These are phyloP conservation scores for Lavandula angustifolia DNA, from an alignment of 257 asterid species.

Conservation along the genomic window DNA sequence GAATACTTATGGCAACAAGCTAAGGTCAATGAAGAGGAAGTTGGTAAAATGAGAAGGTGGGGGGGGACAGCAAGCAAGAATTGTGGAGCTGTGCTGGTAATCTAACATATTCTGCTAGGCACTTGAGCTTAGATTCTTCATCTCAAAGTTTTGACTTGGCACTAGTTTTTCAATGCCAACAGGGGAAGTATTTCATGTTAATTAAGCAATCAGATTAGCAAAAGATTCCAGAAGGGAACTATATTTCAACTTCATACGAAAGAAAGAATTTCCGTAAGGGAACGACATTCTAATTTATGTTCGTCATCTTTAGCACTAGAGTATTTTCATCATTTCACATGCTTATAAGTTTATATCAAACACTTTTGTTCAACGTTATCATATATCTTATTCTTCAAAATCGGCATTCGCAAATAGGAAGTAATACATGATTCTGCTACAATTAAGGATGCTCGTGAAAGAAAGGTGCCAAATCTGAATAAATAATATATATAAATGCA, in stretches of 20 bases:
- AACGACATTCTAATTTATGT: not conserved
- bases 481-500: no score
- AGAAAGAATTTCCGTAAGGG: not conserved
- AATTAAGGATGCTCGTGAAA: no score
- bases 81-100: slow-evolving; percentile 51
- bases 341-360: no score
- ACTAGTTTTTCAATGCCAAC: no score
- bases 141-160: slow-evolving; percentile 43
- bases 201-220: slow-evolving; percentile 12
- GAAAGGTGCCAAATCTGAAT: no score
- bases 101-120: slow-evolving; percentile 28
- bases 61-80: slow-evolving; percentile 47
- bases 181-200: no score
- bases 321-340: slow-evolving; percentile 9
- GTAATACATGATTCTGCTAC: no score
- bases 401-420: no score
- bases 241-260: slow-evolving; percentile 15
- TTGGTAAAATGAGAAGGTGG: slow-evolving; percentile 35
- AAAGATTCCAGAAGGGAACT: no score
- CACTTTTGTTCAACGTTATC: no score
- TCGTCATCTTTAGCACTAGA: slow-evolving; percentile 20
- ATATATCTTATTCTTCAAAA: no score
- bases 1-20: slow-evolving; percentile 23
- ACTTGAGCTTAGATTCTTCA: slow-evolving; percentile 36
- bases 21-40: slow-evolving; percentile 38